Evolutionary conservation across 441 rosid species (phyloP), one percentile per base, ranked within the genome.

Genomic region (Manihot esculenta): DNA sequence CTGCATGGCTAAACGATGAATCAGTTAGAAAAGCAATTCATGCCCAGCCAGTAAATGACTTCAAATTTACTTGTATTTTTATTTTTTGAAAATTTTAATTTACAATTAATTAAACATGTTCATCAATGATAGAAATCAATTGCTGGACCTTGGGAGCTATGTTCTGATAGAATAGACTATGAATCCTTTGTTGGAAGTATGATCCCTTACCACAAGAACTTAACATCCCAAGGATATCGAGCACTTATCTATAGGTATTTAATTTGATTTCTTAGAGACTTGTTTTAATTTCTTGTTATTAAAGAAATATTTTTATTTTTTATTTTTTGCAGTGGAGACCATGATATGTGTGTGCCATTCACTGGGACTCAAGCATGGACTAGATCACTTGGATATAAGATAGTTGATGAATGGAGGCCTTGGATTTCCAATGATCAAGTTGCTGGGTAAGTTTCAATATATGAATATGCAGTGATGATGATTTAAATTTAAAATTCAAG

Each of bases 211-310:
- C 92, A 86, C 71, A 76, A 55, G 62, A 75, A 55, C 61, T 79
- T 88, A 0, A 88, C 93, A 5, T 15, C 58, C 7, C 77, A 73
- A 64, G 86, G 85, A 4, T 86, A 84, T 61, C 78, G 86, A 53
- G 90, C 85, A 18, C 88, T 88, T 60, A 83, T 88, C 11, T 88
- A 66, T 74, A 88, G 93, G 93, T 84, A 79, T 5, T 49, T 2
- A 17, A 6, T 49, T 17, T 51, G 17, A 1, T 10, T 51, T 51
- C 24, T 51, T 49, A 17, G 15, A 0, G n/a, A n/a, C n/a, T 48
- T 48, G 2, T 50, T 50, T 10, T 50, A 5, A 5, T 5, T 23
- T 61, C 13, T 3, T 66, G 0, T 38, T 7, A 38, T 5, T 38
- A 38, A 38, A 38, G 42, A 7, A 38, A 38, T 38, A 38, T 5